A percentile compares a stretch with the other conserved stretches of the same genome.
phyloP scores from a whole-genome alignment of 2,329 filamentous ascomycete genomes.

The Chaetomium globosum region DNA sequence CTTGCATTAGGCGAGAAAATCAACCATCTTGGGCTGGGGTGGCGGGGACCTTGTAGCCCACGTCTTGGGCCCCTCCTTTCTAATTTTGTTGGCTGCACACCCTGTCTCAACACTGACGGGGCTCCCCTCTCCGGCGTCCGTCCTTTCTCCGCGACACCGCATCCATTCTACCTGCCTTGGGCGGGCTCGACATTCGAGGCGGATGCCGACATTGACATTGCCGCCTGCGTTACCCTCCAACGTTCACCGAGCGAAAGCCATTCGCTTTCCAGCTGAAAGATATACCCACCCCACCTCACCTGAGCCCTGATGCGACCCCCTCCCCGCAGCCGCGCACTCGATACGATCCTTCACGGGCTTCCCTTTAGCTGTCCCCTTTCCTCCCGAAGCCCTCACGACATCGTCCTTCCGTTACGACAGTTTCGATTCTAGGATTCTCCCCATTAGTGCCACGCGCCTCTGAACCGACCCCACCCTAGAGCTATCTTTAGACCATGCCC shows the following conservation, averaged over 20 bases:
- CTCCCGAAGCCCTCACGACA: too few species aligned
- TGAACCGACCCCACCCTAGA: not conserved
- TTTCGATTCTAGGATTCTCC: not conserved
- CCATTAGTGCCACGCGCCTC: not conserved
- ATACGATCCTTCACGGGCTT: not conserved
- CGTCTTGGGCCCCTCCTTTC: slow-evolving; percentile 25
- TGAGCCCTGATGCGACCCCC: not conserved
- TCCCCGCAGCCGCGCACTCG: not conserved
- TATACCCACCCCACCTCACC: not conserved
- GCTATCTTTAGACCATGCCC: slow-evolving; percentile 16
- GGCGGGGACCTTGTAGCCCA: slow-evolving; percentile 21
- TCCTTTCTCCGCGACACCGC: not conserved
- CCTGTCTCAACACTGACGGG: not conserved
- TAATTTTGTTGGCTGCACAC: slow-evolving; percentile 24
- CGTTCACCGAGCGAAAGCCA: not conserved
- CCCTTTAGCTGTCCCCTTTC: not conserved
- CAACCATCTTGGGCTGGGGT: not conserved
- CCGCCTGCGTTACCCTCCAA: not conserved
- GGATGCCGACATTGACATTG: not conserved
- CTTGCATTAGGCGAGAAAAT: not conserved
- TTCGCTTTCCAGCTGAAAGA: not conserved
- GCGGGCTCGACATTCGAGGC: not conserved
- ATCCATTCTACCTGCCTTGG: not conserved
- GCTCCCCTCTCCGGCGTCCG: slow-evolving; percentile 8
- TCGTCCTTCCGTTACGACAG: not conserved